Base-by-base conservation (phyloP, 23 red algal species). In the Gracilaria gracilis region DNA sequence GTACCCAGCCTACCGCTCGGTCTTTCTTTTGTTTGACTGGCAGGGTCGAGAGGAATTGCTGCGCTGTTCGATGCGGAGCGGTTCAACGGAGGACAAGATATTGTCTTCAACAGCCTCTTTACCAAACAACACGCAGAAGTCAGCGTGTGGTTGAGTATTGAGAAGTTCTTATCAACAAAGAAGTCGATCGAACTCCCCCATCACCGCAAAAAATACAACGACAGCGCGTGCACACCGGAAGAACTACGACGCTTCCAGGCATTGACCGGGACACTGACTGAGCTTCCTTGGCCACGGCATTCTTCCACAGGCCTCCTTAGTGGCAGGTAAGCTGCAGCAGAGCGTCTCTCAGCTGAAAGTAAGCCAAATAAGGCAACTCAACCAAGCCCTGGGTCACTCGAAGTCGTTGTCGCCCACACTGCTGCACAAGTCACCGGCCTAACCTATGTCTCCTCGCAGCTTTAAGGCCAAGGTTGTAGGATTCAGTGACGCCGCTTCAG, bases 61-160 rank as follows among this genome's bases (percentile, higher is more conserved):
- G 44, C 44, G 44, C 7, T 8, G 44, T 58, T n/a, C n/a, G n/a
- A n/a, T n/a, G n/a, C n/a, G n/a, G n/a, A n/a, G n/a, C n/a, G n/a
- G n/a, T n/a, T 6, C 23, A 49, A 25, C 16, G 3, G 66, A 7
- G 44, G 44, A 5, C 21, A 32, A 9, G 17, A 61, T 20, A 15
- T 35, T 58, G 47, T 84, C 1, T 84, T 69, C 81, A 84, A 66
- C 34, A 14, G 61, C 28, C 9, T 86, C 40, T 57, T 39, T 16
- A 86, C 72, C 42, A 28, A 0, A 51, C 9, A 44, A 72, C 14
- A 40, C 15, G 25, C 42, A 11, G 19, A 48, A 24, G 8, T 48
- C 25, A 25, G 28, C 59, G 13, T 29, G n/a, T n/a, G n/a, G n/a
- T n/a, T n/a, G n/a, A n/a, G n/a, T n/a, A n/a, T n/a, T n/a, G n/a